These are phyloP conservation scores for Biscutella laevigata DNA, from an alignment of 441 rosid species.

Conservation along the genomic window DNA sequence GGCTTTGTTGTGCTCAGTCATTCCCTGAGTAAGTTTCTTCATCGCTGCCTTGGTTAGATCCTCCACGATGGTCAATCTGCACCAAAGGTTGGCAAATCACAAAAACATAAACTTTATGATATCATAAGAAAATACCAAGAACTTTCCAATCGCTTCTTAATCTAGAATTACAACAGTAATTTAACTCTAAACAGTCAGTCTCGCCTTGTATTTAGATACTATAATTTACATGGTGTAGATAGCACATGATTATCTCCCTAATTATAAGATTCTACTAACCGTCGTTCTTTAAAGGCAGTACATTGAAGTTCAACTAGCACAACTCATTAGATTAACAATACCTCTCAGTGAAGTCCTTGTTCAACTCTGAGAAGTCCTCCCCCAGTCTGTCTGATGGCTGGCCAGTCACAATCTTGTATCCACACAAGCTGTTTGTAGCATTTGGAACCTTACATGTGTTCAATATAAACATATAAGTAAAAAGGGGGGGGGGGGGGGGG, in stretches of 20 bases:
- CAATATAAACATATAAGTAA: conserved; percentile 26
- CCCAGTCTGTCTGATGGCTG: conserved; percentile 99
- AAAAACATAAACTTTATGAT: conserved; percentile 1
- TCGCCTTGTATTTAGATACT: conserved; percentile 45
- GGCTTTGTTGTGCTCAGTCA: conserved; percentile 89
- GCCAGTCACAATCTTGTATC: conserved; percentile 97
- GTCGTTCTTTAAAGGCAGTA: neutral
- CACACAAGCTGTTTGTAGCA: conserved; percentile 87
- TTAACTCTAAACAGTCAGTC: neutral
- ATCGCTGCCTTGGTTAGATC: conserved; percentile 84
- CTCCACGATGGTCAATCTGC: conserved; percentile 74
- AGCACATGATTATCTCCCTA: conserved; percentile 67
- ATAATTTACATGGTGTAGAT: conserved; percentile 17
- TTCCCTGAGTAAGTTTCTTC: conserved; percentile 92
- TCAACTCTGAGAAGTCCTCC: conserved; percentile 84
- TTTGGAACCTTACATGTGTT: conserved; percentile 70
- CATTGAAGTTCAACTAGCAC: conserved; percentile 1
- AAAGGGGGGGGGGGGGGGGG: too few species aligned
- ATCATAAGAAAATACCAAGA: neutral
- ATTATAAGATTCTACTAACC: conserved; percentile 17
- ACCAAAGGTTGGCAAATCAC: conserved; percentile 6
- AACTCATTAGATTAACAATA: conserved; percentile 1
- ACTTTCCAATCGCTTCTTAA: neutral
- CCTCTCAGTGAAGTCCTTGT: conserved; percentile 89
- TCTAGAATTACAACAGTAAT: neutral